Evolutionary conservation across 805 yeast species (phyloP).

Genomic region (Komagataella phaffii): DNA sequence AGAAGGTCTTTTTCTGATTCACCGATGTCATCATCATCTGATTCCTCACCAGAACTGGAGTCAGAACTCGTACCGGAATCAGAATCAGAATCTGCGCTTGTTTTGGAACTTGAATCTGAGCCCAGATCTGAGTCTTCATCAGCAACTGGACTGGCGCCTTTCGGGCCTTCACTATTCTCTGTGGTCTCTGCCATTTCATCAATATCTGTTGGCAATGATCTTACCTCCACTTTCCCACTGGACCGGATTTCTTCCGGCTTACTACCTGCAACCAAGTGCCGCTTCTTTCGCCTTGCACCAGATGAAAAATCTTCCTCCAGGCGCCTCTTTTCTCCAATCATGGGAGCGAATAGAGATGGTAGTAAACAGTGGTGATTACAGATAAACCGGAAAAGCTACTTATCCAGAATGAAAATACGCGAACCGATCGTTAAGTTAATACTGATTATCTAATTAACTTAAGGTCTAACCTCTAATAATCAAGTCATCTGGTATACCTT

Average conservation of each 20-base stretch:
- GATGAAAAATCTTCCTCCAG: not conserved
- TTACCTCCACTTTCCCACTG: not conserved
- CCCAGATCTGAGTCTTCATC: not conserved
- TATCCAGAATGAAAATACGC: not conserved
- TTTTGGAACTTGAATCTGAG: not conserved
- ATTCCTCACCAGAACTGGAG: not conserved
- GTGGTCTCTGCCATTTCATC: not conserved
- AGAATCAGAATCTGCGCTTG: not conserved
- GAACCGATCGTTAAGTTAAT: not conserved
- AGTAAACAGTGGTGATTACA: not conserved
- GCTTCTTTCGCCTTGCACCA: not conserved
- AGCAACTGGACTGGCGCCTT: not conserved
- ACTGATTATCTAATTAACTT: not conserved
- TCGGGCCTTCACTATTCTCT: not conserved
- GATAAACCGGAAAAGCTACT: not conserved
- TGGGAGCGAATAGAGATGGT: not conserved
- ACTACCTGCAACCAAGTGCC: not conserved
- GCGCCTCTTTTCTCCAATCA: not conserved
- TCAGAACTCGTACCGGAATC: not conserved
- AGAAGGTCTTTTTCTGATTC: not conserved
- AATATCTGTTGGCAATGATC: not conserved
- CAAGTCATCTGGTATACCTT: constrained; percentile 76
- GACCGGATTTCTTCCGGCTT: not conserved
- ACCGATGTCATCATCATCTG: not conserved
- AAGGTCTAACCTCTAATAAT: constrained; percentile 29